Evolutionary conservation across 331 rosid species (phyloP), one percentile per base, ranked within the genome.

Genomic region (Dryas integrifolia): DNA sequence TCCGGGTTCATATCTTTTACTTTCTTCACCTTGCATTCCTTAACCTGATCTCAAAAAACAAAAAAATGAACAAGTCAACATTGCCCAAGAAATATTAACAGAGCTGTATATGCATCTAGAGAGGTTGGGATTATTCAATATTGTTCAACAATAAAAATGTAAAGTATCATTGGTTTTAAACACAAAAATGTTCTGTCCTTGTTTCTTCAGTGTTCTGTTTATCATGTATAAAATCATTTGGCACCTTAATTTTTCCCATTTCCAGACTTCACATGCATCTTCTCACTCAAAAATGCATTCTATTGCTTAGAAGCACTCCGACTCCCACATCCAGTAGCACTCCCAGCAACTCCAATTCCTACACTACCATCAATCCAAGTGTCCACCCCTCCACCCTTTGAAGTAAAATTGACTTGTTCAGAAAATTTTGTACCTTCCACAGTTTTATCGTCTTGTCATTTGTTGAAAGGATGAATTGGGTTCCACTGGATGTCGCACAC

Each of bases 401-500:
- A 65, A 4, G 12, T 39, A 30, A 70, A 45, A 51, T 15, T 24
- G 56, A 60, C 12, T 10, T 46, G 10, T 4, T 60, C 45, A 50
- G 50, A 44, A 16, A 51, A 16, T 24, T 41, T 12, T 73, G 6
- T 62, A 84, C 88, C 86, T 81, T 82, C 90, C 92, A 89, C 46
- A 85, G 72, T 72, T 87, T 90, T 80, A 90, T 90, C 0, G 89
- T 87, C 81, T 87, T 84, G 74, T 85, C 88, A 70, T 90, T 87
- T 48, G 92, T 70, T 43, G 91, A 85, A 67, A 90, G 89, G 81
- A 87, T 77, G 51, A 82, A 84, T 4, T 50, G 84, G 11, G 87
- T 75, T 12, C 88, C 84, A 16, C 82, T 80, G 47, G 88, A 83
- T n/a, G 87, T 77, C 14, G 75, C 79, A 48, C 89, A 84, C 96